Base-by-base conservation (phyloP, 495 filamentous ascomycete species). In the Penicillium macrosclerotiorum region DNA sequence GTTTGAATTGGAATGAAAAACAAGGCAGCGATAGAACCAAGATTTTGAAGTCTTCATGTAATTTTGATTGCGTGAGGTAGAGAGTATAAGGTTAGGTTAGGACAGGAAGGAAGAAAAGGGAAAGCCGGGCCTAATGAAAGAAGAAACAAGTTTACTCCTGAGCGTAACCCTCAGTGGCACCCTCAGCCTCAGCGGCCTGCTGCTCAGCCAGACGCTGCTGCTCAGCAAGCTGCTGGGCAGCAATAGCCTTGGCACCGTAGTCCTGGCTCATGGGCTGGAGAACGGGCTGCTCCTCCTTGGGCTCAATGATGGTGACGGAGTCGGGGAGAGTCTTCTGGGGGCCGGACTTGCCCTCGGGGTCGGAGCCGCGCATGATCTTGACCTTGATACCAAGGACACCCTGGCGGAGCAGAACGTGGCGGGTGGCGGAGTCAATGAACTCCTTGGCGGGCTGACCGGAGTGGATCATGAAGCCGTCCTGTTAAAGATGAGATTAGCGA, bases 391-490 rank as follows among this genome's bases (percentile, higher is more conserved):
- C 93, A 47, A 98, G 82, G 55, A 98, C 93, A 85, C 93, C 93
- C 80, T 98, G 93, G 75, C 93, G 88, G 69, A 98, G 90, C 47
- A 98, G 90, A 57, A 98, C 93, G 88, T 98, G 93, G 60, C 93
- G 92, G 60, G 90, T 96, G 51, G 93, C 94, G 64, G 76, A 82
- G 81, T 98, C 93, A 74, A 98, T 98, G 81, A 98, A 98, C 77
- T 98, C 93, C 76, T 93, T 91, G 61, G 93, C 94, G 59, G 93
- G 93, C 69, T 97, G 93, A 78, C 93, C 93, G 67, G 93, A 97
- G 88, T 98, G 93, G 81, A 98, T 98, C 93, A 98, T 98, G 89
- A 98, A 98, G 65, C 93, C 93, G 71, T 98, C 93, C 84, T 88
- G 55, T n/a, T 0, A 41, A 30, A 41, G 17, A 23, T 33, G 13